A percentile compares a stretch with the other conserved stretches of the same genome.
Evolutionary conservation across 768 basidiomycete species (phyloP).

Genomic region (Pseudohyphozyma bogoriensis): DNA sequence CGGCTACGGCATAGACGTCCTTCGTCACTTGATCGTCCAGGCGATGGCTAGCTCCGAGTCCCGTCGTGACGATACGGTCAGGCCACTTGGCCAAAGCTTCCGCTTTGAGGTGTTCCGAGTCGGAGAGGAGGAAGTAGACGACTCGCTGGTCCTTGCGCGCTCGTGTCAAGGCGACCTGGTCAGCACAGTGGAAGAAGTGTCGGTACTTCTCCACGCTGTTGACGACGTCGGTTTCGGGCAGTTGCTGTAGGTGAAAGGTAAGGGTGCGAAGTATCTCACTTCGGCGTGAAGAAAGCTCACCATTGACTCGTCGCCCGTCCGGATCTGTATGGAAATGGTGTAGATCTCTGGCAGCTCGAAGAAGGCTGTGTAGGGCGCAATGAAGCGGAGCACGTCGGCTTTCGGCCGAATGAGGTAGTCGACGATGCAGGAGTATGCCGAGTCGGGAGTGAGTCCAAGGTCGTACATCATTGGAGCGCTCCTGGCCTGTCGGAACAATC

Average conservation of each 20-base stretch:
- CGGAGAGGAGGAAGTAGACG: slow-evolving; percentile 18
- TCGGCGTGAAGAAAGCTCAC: neutral
- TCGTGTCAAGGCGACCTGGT: slow-evolving; percentile 22
- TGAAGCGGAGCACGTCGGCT: slow-evolving; percentile 16
- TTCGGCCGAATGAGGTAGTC: slow-evolving; percentile 27
- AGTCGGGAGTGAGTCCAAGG: slow-evolving; percentile 4
- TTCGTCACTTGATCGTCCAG: neutral
- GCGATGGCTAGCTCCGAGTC: slow-evolving; percentile 10
- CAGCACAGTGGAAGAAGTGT: slow-evolving; percentile 27
- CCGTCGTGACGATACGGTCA: slow-evolving; percentile 17
- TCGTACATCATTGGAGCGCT: slow-evolving; percentile 1
- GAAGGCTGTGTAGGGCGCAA: slow-evolving; percentile 13
- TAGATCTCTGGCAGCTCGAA: slow-evolving; percentile 18
- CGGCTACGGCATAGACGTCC: neutral
- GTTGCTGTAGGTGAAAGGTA: neutral
- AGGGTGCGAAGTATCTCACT: too few species aligned
- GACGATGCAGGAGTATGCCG: slow-evolving; percentile 23
- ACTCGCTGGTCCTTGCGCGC: slow-evolving; percentile 5
- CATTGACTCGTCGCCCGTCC: slow-evolving; percentile 24
- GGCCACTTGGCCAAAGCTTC: neutral
- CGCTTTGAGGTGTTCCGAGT: slow-evolving; percentile 10
- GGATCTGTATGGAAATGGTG: slow-evolving; percentile 18
- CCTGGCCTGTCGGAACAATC: slow-evolving; percentile 7
- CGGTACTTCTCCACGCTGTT: neutral
- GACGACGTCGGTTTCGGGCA: neutral